phyloP scores from a whole-genome alignment of 257 asterid species.

The Cynanchum wilfordii region DNA sequence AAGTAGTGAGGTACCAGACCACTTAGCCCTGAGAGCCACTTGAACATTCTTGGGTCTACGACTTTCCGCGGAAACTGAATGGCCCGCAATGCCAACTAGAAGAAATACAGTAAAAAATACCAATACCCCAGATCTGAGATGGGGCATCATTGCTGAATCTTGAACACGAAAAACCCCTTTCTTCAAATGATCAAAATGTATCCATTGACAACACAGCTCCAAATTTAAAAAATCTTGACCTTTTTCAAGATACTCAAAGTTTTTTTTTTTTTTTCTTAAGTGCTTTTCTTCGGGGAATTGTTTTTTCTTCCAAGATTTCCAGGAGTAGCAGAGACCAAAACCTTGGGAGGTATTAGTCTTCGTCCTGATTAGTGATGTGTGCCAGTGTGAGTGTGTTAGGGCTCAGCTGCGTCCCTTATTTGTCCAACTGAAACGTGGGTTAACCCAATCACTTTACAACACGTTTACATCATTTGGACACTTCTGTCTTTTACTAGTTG shows the following conservation, averaged over 20 bases:
- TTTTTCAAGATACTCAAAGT: neutral
- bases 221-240: conserved; percentile 16
- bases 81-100: conserved; percentile 31
- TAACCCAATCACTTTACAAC: neutral
- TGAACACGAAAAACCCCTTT: conserved; percentile 22
- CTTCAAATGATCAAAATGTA: conserved; percentile 25
- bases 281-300: neutral
- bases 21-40: conserved; percentile 94
- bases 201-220: conserved; percentile 26
- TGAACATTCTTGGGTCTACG: conserved; percentile 90
- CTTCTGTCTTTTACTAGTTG: neutral
- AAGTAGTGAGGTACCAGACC: conserved; percentile 92
- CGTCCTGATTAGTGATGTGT: neutral
- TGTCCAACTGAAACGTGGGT: neutral
- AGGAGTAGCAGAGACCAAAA: conserved; percentile 11
- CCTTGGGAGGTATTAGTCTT: neutral
- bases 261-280: neutral
- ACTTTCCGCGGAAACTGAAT: conserved; percentile 44
- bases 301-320: neutral
- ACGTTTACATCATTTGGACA: conserved; percentile 5
- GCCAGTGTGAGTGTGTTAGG: neutral
- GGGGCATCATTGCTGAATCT: conserved; percentile 49
- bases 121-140: conserved; percentile 59
- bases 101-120: conserved; percentile 34
- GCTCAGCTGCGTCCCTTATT: neutral